Conservation (phyloP, 768 basidiomycete species). For the Phanerochaete sordida region DNA sequence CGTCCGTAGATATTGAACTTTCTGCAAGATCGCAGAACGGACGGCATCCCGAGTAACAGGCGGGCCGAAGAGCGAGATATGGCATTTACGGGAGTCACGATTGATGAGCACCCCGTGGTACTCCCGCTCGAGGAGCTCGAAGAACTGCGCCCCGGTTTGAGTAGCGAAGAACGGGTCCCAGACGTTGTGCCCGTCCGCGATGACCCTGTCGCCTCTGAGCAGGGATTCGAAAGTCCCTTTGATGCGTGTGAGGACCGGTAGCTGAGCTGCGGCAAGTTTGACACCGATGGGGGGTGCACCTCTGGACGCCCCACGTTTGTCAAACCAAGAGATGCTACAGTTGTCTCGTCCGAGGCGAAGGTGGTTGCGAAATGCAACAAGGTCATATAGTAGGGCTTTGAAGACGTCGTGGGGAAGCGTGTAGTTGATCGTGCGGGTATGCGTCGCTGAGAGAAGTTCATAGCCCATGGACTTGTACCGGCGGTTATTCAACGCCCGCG, state of each 20-base stretch:
- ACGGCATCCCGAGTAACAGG: constrained; percentile 36
- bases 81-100: constrained; percentile 37
- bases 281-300: constrained; percentile 30
- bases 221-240: constrained; percentile 62
- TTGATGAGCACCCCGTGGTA: constrained; percentile 42
- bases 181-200: constrained; percentile 43
- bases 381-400: constrained; percentile 38
- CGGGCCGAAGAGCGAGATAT: constrained; percentile 54
- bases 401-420: constrained; percentile 36
- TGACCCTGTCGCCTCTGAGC: constrained; percentile 57
- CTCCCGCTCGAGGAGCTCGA: constrained; percentile 39
- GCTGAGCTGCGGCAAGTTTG: constrained; percentile 46
- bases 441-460: constrained; percentile 46
- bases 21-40: constrained; percentile 42
- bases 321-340: neutral
- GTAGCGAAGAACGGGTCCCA: constrained; percentile 67
- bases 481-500: constrained; percentile 42
- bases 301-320: neutral
- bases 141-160: constrained; percentile 37
- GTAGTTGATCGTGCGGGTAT: constrained; percentile 52
- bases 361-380: constrained; percentile 39
- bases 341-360: neutral
- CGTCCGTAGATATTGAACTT: constrained; percentile 40
- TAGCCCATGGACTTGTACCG: constrained; percentile 43
- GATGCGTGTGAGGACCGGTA: constrained; percentile 48